Percentiles rank a stretch among this genome's conserved stretches.
Evolutionary conservation across 805 yeast species (phyloP).

Genomic region (Wickerhamomyces chambardii): DNA sequence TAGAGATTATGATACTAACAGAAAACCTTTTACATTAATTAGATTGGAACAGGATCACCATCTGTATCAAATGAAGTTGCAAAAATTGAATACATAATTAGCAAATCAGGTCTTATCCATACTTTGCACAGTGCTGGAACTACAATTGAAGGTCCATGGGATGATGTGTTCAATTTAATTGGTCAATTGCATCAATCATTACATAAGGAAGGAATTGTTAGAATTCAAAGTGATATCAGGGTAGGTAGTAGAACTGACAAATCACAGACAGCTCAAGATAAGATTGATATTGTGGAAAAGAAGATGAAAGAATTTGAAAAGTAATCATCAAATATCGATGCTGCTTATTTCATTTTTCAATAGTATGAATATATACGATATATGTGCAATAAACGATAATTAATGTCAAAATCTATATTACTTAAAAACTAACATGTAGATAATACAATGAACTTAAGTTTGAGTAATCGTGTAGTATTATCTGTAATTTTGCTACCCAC

Average conservation of each 20-base stretch:
- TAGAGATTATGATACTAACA: too few relatives aligned
- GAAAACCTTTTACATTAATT: too few relatives aligned
- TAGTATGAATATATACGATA: too few relatives aligned
- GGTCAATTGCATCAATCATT: constrained; percentile 70
- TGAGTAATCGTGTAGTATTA: too few relatives aligned
- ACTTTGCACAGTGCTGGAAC: constrained; percentile 90
- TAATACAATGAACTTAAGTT: too few relatives aligned
- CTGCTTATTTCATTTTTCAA: too few relatives aligned
- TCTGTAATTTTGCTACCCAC: too few relatives aligned
- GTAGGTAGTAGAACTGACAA: constrained; percentile 82
- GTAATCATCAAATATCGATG: too few relatives aligned
- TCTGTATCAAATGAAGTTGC: constrained; percentile 81
- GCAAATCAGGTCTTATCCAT: constrained; percentile 52
- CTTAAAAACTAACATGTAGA: too few relatives aligned
- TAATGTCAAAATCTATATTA: too few relatives aligned
- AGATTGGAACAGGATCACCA: constrained; percentile 69
- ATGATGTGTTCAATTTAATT: constrained; percentile 69
- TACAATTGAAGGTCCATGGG: constrained; percentile 89
- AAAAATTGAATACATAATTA: constrained; percentile 53
- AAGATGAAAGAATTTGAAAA: constrained; percentile 23
- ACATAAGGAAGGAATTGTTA: constrained; percentile 62
- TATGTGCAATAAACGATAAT: too few relatives aligned
- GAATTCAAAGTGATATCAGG: constrained; percentile 82
- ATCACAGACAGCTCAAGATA: constrained; percentile 62
- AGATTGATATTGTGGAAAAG: constrained; percentile 52